Percentiles rank a stretch among this genome's conserved stretches.
phyloP scores from a whole-genome alignment of 768 basidiomycete genomes.

The Dictyophora rubrovolvata region DNA sequence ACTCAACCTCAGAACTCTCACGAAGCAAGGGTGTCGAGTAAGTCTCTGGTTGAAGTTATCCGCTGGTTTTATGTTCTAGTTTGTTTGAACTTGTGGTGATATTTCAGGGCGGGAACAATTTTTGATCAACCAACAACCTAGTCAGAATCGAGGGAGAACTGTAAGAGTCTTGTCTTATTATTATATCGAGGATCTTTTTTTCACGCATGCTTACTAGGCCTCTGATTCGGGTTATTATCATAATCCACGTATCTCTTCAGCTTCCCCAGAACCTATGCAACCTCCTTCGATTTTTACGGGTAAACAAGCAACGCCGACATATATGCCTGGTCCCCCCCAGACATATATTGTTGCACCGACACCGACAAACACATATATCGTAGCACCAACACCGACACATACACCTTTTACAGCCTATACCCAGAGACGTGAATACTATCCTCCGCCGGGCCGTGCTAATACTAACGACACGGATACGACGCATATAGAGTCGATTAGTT shows the following conservation, averaged over 20 bases:
- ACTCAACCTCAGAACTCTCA: not conserved
- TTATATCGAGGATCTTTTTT: not conserved
- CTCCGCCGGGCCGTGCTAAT: not conserved
- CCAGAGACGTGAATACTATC: not conserved
- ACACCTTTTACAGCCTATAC: not conserved
- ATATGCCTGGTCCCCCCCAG: too few relatives aligned
- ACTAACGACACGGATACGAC: not conserved
- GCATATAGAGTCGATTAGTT: not conserved
- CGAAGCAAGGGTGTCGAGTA: not conserved
- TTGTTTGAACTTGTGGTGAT: not conserved
- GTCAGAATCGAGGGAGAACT: not conserved
- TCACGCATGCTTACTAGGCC: not conserved
- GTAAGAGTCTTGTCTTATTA: not conserved
- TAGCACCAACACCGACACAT: not conserved
- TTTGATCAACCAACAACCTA: not conserved
- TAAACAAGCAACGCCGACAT: too few relatives aligned
- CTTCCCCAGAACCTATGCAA: not conserved
- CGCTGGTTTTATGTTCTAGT: not conserved
- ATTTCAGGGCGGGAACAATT: not conserved
- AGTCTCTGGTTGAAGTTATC: not conserved
- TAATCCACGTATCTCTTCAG: not conserved
- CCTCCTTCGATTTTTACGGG: not conserved
- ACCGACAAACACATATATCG: too few relatives aligned
- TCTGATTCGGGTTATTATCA: not conserved
- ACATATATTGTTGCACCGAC: too few relatives aligned